Evolutionary conservation across 176 grass and related monocot species (phyloP).

Genomic region (Aegilops umbellulata): DNA sequence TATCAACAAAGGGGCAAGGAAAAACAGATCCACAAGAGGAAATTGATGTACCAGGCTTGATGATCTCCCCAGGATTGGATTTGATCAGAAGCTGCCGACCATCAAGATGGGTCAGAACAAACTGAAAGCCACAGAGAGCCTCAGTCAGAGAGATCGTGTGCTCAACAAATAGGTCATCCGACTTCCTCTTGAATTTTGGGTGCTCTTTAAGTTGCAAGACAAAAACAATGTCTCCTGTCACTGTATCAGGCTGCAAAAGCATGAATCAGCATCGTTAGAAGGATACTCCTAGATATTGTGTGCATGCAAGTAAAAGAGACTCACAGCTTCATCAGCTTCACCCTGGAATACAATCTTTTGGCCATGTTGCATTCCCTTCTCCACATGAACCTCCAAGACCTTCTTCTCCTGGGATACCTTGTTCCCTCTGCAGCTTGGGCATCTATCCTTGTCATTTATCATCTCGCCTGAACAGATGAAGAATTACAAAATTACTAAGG

Average conservation of each 20-base stretch:
- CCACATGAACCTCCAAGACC: slow-evolving; percentile 86
- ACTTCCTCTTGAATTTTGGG: slow-evolving; percentile 87
- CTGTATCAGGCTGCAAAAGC: slow-evolving; percentile 71
- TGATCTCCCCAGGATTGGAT: slow-evolving; percentile 81
- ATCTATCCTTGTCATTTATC: slow-evolving; percentile 93
- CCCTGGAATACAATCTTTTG: slow-evolving; percentile 97
- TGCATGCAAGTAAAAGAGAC: slow-evolving; percentile 16
- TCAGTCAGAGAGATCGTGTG: slow-evolving; percentile 78
- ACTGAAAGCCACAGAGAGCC: slow-evolving; percentile 91
- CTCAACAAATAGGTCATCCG: slow-evolving; percentile 73
- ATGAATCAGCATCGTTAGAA: neutral
- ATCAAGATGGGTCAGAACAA: slow-evolving; percentile 89
- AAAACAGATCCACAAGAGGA: neutral
- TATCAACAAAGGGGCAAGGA: neutral
- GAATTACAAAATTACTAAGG: neutral
- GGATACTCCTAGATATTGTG: neutral
- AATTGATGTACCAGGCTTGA: slow-evolving; percentile 71
- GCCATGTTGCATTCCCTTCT: slow-evolving; percentile 96
- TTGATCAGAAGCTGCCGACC: slow-evolving; percentile 84
- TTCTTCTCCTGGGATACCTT: slow-evolving; percentile 87
- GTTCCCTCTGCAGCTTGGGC: slow-evolving; percentile 62
- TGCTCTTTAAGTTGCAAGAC: slow-evolving; percentile 95
- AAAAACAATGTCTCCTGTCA: slow-evolving; percentile 91
- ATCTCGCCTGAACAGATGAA: slow-evolving; percentile 61
- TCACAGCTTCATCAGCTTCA: slow-evolving; percentile 97